phyloP scores from a whole-genome alignment of 495 filamentous ascomycete species.

The Chaetomium cochliodes region DNA sequence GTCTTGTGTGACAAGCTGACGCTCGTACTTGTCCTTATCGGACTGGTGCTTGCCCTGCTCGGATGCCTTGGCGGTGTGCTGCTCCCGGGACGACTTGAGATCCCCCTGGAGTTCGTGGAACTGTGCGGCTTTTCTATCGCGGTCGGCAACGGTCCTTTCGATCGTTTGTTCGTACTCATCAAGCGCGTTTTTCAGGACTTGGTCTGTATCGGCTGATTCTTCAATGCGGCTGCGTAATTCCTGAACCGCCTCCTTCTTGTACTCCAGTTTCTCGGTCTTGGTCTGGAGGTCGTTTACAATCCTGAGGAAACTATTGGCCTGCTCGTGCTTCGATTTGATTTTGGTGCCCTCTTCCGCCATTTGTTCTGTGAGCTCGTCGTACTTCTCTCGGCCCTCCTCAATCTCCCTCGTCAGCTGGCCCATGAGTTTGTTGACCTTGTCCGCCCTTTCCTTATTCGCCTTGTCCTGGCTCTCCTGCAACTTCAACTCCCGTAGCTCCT shows the following conservation, averaged over 20 bases:
- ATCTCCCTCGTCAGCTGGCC: constrained; percentile 69
- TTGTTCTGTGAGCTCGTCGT: constrained; percentile 52
- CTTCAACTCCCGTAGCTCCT: constrained; percentile 67
- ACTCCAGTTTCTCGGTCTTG: constrained; percentile 55
- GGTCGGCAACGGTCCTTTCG: constrained; percentile 59
- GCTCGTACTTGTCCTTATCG: constrained; percentile 81
- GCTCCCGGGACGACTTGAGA: constrained; percentile 56
- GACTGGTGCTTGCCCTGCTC: constrained; percentile 84
- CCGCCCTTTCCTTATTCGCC: constrained; percentile 81
- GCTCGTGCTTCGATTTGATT: constrained; percentile 45
- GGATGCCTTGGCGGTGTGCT: constrained; percentile 68
- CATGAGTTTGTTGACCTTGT: constrained; percentile 63
- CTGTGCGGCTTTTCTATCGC: constrained; percentile 57
- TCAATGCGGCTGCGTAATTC: constrained; percentile 68
- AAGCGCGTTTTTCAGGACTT: constrained; percentile 71
- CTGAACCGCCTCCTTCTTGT: constrained; percentile 58
- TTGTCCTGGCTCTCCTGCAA: constrained; percentile 73
- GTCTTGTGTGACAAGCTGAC: constrained; percentile 66
- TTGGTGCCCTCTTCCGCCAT: constrained; percentile 42
- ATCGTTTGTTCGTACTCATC: constrained; percentile 78
- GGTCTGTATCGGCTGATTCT: constrained; percentile 74
- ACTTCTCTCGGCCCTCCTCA: constrained; percentile 61
- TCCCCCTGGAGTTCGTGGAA: constrained; percentile 64
- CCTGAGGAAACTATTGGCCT: constrained; percentile 47
- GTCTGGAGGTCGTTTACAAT: constrained; percentile 67